Evolutionary conservation across 1,284 basidiomycete genomes (phyloP).

Genomic region (Moniliophthora roreri): DNA sequence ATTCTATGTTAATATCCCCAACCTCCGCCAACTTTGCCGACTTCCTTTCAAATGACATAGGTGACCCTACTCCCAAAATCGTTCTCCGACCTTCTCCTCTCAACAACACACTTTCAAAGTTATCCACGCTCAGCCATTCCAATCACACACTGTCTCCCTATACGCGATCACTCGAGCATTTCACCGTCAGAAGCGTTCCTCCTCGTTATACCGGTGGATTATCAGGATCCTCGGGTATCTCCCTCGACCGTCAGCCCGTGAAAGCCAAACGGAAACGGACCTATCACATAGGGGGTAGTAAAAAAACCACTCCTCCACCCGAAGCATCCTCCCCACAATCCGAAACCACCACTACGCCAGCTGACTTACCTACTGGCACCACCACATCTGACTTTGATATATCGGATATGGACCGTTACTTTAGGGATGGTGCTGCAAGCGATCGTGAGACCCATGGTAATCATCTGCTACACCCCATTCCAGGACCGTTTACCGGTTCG

Average conservation of each 20-base stretch:
- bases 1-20: conserved; percentile 38
- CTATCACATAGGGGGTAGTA: conserved; percentile 62
- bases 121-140: conserved; percentile 81
- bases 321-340: conserved; percentile 2
- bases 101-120: conserved; percentile 78
- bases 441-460: conserved; percentile 25
- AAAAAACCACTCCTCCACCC: conserved; percentile 12
- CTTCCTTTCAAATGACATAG: conserved; percentile 7
- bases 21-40: conserved; percentile 26
- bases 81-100: conserved; percentile 62
- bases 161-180: conserved; percentile 84
- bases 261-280: conserved; percentile 80
- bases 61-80: conserved; percentile 55
- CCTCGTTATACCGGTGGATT: conserved; percentile 40
- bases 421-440: conserved; percentile 35
- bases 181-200: conserved; percentile 85
- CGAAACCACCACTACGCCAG: conserved; percentile 5
- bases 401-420: conserved; percentile 78
- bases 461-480: neutral
- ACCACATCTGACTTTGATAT: conserved; percentile 65
- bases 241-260: conserved; percentile 49
- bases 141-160: conserved; percentile 92
- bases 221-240: conserved; percentile 22
- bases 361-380: conserved; percentile 19
- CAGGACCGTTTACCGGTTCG: conserved; percentile 1